phyloP scores from a whole-genome alignment of 768 basidiomycete species.

The Suillus hirtellus region DNA sequence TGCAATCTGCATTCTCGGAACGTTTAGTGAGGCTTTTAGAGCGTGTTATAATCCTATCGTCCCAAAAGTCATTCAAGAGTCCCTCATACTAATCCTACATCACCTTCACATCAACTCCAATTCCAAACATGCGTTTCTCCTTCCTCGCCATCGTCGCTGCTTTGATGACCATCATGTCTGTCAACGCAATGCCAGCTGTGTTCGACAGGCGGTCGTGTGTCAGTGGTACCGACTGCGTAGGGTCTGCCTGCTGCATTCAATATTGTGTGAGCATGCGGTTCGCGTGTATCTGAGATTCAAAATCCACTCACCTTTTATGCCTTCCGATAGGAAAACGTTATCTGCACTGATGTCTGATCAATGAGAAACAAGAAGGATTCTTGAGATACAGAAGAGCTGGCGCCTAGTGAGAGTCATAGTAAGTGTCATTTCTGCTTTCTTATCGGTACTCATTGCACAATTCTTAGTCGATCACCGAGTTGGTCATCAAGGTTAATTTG shows the following conservation, averaged over 20 bases:
- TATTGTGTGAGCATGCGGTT: not conserved
- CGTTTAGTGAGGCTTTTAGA: not conserved
- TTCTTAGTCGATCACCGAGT: not conserved
- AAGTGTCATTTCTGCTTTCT: not conserved
- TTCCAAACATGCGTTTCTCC: not conserved
- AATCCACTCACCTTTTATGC: not conserved
- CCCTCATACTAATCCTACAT: not conserved
- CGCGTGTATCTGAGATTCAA: not conserved
- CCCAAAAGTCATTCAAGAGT: not conserved
- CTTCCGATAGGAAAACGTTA: not conserved
- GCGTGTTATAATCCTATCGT: not conserved
- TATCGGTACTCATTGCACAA: not conserved
- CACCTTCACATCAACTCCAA: not conserved
- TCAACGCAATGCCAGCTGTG: not conserved
- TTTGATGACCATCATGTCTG: not conserved
- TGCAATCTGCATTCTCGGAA: not conserved
- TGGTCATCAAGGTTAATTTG: not conserved
- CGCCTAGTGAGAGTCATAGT: not conserved
- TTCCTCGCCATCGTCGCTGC: not conserved
- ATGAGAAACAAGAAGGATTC: not conserved
- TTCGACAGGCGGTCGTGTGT: not conserved
- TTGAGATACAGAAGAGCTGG: not conserved
- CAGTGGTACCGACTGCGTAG: not conserved
- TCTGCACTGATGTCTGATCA: not conserved
- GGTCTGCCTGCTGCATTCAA: not conserved